Base-by-base conservation (phyloP, 176 grass and related monocot genomes). In the Tillandsia fasciculata region DNA sequence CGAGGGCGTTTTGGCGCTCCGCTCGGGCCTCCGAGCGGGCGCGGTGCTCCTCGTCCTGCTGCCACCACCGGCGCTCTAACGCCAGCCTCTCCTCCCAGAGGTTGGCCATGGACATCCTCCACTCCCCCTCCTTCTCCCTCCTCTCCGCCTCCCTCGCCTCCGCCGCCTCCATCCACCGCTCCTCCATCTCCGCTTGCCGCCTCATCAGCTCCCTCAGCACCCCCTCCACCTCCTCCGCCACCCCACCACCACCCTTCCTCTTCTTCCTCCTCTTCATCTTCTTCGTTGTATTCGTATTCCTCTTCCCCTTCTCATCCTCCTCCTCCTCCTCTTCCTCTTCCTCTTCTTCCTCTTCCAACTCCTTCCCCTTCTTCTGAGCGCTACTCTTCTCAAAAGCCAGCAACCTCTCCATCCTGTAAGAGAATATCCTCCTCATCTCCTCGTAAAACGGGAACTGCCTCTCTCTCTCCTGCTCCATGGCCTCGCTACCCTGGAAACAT, bases 401-500 rank as follows among this genome's bases (percentile, higher is more conserved):
- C 23, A 76, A 72, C 64, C 72, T 65, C 66, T 87, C 84, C 2
- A 59, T 64, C 77, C 94, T 28, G 0, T 59, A 67, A 0, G 88
- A 80, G 68, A 93, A 86, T 14, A 99, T 99, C 59, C 56, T 26
- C 79, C 82, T 42, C 94, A 90, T 64, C 80, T 99, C 89, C 48
- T 93, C 87, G 57, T 93, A 77, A 68, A 99, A 99, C 6, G 94
- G 94, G 74, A 99, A 99, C 63, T 72, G 63, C 84, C 75, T 78
- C 29, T 73, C 72, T 8, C 52, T 52, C 1, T 72, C 83, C 3
- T 48, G 28, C 13, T 59, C 20, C 49, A 58, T 79, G 2, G 83
- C 74, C 63, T 89, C 79, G 15, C 68, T 86, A 50, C 83, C 83
- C 83, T 85, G 71, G 14, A 74, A 47, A 52, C 12, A 42, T 0